These are phyloP conservation scores for Rubia yunnanensis DNA, from an alignment of 257 asterid genomes.

Conservation along the genomic window DNA sequence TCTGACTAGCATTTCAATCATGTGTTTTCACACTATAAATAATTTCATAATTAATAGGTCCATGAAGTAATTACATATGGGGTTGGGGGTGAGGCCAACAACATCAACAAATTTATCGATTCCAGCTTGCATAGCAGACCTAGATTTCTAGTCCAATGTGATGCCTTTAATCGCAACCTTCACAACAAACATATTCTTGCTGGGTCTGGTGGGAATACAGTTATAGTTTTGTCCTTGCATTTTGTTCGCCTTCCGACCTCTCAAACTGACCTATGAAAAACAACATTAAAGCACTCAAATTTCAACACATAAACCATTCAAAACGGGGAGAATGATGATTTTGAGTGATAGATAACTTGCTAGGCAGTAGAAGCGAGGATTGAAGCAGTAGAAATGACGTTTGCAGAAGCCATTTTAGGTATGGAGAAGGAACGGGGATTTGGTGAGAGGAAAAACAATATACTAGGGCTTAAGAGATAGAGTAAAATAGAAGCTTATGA, in stretches of 20 bases:
- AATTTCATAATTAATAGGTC: neutral
- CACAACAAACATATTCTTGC: slow-evolving; percentile 61
- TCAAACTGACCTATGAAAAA: slow-evolving; percentile 40
- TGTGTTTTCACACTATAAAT: no score
- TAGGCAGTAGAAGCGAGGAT: slow-evolving; percentile 53
- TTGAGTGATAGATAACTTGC: slow-evolving; percentile 24
- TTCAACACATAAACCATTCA: no score
- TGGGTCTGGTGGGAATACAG: slow-evolving; percentile 40
- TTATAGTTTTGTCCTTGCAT: slow-evolving; percentile 67
- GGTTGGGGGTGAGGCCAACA: slow-evolving; percentile 92
- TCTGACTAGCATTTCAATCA: no score
- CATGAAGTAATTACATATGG: slow-evolving; percentile 52
- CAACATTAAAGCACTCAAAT: slow-evolving; percentile 8
- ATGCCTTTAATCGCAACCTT: slow-evolving; percentile 84
- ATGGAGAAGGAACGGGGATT: slow-evolving; percentile 26
- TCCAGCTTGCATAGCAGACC: slow-evolving; percentile 86
- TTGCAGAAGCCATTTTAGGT: slow-evolving; percentile 74
- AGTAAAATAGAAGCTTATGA: neutral
- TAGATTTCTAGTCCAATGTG: slow-evolving; percentile 78
- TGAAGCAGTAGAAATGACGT: no score
- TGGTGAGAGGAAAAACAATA: neutral
- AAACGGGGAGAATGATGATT: neutral
- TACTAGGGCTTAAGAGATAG: slow-evolving; percentile 36
- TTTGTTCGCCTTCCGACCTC: slow-evolving; percentile 47
- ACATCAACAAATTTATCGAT: slow-evolving; percentile 91